Conservation (phyloP, 2,329 filamentous ascomycete genomes). For the Aspergillus fumigatus region DNA sequence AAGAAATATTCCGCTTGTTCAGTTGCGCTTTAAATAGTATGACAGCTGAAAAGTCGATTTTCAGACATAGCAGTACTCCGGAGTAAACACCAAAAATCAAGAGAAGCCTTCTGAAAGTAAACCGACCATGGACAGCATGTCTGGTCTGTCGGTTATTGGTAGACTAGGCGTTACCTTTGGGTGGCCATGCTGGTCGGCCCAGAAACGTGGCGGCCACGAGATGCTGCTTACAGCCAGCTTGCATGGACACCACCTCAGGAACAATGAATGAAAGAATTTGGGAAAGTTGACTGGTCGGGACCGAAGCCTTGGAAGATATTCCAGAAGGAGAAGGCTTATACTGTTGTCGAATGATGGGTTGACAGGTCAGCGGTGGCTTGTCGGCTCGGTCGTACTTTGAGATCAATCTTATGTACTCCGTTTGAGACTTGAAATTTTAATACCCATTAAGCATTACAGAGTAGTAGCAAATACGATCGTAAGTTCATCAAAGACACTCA, state of each 20-base stretch:
- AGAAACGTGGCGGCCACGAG: constrained; percentile 35
- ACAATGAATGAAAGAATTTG: constrained; percentile 11
- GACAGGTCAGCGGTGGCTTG: neutral
- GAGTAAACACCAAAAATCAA: neutral
- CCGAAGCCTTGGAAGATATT: constrained; percentile 9
- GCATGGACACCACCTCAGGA: neutral
- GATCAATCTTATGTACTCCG: neutral
- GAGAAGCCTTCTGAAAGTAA: neutral
- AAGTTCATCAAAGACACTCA: too few species aligned
- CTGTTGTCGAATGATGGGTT: neutral
- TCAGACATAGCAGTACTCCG: neutral
- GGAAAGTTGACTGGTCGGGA: constrained; percentile 6
- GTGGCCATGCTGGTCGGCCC: neutral
- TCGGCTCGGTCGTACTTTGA: neutral
- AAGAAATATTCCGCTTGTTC: neutral
- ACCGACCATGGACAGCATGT: neutral
- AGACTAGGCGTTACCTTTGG: neutral
- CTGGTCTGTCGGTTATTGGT: too few species aligned
- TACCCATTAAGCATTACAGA: too few species aligned
- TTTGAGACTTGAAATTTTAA: too few species aligned
- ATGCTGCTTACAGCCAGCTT: neutral
- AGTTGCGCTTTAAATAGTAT: neutral
- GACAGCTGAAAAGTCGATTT: neutral
- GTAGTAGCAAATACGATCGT: neutral
- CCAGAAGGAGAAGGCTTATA: neutral